phyloP scores from a whole-genome alignment of 805 yeast species.

The Candida argentea region DNA sequence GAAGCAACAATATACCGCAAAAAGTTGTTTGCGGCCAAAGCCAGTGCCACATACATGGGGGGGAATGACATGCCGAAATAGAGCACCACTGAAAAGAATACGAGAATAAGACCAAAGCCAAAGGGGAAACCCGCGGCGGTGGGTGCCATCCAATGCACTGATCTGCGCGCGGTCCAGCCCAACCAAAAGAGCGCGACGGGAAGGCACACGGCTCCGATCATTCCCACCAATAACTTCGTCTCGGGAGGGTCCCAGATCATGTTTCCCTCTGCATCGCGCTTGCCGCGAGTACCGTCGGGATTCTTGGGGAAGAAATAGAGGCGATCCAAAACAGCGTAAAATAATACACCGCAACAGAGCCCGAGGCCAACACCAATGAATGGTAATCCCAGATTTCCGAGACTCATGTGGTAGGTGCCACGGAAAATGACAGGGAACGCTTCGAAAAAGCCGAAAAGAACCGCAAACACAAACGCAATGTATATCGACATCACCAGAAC shows the following conservation, averaged over 20 bases:
- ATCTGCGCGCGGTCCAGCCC: conserved; percentile 59
- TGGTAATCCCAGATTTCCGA: conserved; percentile 58
- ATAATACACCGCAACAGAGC: conserved; percentile 41
- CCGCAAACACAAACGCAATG: conserved; percentile 68
- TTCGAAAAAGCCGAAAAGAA: conserved; percentile 69
- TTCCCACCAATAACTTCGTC: conserved; percentile 46
- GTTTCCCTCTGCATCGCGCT: conserved; percentile 49
- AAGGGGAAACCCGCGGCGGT: conserved; percentile 68
- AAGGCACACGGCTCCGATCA: conserved; percentile 56
- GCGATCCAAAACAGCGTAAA: conserved; percentile 43
- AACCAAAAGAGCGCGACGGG: conserved; percentile 72
- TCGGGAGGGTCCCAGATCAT: conserved; percentile 50
- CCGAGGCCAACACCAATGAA: conserved; percentile 70
- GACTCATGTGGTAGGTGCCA: conserved; percentile 49
- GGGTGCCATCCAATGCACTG: conserved; percentile 72
- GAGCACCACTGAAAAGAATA: conserved; percentile 60
- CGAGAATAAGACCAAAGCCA: conserved; percentile 63
- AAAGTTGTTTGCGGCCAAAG: conserved; percentile 80
- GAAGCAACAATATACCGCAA: conserved; percentile 67
- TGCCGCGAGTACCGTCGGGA: conserved; percentile 50
- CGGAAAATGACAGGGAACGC: conserved; percentile 68
- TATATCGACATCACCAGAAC: conserved; percentile 60
- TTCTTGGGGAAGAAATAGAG: conserved; percentile 42
- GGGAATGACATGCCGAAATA: conserved; percentile 68
- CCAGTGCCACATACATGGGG: conserved; percentile 72